Base-by-base conservation (phyloP, 371 early-diverging fungal species). In the Actinomucor elegans region DNA sequence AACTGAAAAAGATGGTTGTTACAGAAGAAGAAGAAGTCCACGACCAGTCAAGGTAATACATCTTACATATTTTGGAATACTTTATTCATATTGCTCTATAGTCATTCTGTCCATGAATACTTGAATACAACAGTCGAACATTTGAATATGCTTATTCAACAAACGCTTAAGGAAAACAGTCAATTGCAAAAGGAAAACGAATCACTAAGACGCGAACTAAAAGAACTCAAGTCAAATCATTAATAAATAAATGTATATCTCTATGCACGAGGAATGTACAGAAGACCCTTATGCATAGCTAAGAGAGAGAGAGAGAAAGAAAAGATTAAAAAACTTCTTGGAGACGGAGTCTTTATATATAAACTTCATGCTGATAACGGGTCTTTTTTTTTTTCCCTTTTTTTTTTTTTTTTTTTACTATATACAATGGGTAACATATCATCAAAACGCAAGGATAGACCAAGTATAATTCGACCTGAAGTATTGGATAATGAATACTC, bases 121-220 rank as follows among this genome's bases (percentile, higher is more conserved):
- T 23, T 41, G 24, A 26, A 28, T 5, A 27, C 38, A 20, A 49
- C 49, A 3, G 23, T 51, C 48, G 65, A 71, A 23, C 66, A 61
- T 36, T 47, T 81, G 29, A 75, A 81, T 31, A 72, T 71, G 28
- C 67, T 75, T 26, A 61, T 81, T 15, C 69, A 75, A 23, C 24
- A 50, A 3, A 61, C 79, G 8, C 37, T 67, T 12, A 64, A 67
- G 6, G 84, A 86, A 49, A 84, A 81, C 34, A 79, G 72, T 15
- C 67, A 66, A 40, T 65, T 86, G 15, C 58, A 67, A 38, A 71
- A 73, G 35, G 83, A 86, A 20, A 65, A 59, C 28, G 60, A 65
- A 33, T 14, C 18, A 7, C 28, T 59, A 33, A 52, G 65, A 59
- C 37, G 29, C n/a, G 65, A 59, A 28, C 29, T 59, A 28, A 51